These are phyloP conservation scores for Hyaloscypha hepaticicola DNA, from an alignment of 495 filamentous ascomycete genomes.

Conservation along the genomic window DNA sequence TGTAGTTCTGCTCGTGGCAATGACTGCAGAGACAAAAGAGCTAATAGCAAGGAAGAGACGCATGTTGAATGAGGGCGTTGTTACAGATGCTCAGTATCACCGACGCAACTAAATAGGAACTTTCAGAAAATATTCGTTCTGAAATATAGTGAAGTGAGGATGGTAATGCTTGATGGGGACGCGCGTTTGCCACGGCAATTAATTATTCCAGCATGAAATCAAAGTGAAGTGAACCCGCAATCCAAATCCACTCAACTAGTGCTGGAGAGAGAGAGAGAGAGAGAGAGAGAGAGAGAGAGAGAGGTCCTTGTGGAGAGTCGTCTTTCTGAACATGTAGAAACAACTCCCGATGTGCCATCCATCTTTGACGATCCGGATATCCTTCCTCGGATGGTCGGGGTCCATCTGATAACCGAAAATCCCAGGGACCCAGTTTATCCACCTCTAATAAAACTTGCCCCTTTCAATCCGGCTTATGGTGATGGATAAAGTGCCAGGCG, in stretches of 20 bases:
- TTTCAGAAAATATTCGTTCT: not conserved
- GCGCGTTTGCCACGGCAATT: not conserved
- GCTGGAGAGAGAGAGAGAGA: not conserved
- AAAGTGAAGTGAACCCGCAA: not conserved
- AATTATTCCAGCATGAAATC: not conserved
- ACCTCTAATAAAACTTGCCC: not conserved
- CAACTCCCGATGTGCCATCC: not conserved
- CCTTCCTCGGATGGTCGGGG: not conserved
- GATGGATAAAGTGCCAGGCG: not conserved
- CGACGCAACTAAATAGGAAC: not conserved
- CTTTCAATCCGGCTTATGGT: not conserved
- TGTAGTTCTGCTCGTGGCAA: slow-evolving; percentile 24
- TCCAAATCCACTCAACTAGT: not conserved
- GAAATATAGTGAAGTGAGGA: not conserved
- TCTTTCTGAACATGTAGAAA: not conserved
- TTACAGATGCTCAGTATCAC: not conserved
- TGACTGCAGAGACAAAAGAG: slow-evolving; percentile 20
- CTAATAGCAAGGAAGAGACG: slow-evolving; percentile 20
- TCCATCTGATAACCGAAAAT: not conserved
- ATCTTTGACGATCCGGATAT: too few relatives aligned
- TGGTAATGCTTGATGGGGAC: not conserved
- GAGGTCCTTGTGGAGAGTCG: not conserved
- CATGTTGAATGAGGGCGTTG: slow-evolving; percentile 9
- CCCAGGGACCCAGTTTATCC: not conserved
- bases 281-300: not conserved